phyloP scores from a whole-genome alignment of 306 rosid genomes.

The Castanea crenata region DNA sequence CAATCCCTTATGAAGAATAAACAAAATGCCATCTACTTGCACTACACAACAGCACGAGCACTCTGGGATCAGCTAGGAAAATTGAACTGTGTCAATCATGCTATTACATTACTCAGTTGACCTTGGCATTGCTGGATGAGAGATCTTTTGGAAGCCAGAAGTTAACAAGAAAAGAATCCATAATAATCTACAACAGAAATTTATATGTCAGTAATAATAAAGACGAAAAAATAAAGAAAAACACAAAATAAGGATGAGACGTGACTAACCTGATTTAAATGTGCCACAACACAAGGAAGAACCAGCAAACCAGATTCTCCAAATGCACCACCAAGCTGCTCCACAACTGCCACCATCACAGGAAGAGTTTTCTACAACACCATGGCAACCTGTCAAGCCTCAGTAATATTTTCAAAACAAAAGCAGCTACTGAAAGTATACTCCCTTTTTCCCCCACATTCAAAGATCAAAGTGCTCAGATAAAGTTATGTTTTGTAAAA shows the following conservation, averaged over 20 bases:
- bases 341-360: slow-evolving; percentile 91
- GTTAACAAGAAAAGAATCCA: slow-evolving; percentile 68
- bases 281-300: slow-evolving; percentile 97
- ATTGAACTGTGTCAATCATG: not conserved
- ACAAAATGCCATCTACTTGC: not conserved
- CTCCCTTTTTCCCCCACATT: not conserved
- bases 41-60: slow-evolving; percentile 7
- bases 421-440: not conserved
- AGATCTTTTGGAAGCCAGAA: slow-evolving; percentile 47
- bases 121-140: slow-evolving; percentile 34
- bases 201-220: slow-evolving; percentile 28
- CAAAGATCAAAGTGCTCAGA: not conserved
- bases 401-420: not conserved
- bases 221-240: not conserved
- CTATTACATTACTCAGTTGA: slow-evolving; percentile 24
- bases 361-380: slow-evolving; percentile 83
- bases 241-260: not conserved
- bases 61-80: not conserved
- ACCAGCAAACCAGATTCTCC: slow-evolving; percentile 87
- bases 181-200: slow-evolving; percentile 44
- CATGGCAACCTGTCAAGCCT: slow-evolving; percentile 7
- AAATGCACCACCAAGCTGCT: slow-evolving; percentile 76
- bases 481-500: not conserved
- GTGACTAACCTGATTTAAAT: slow-evolving; percentile 74
- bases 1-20: not conserved